A percentile compares a stretch with the other conserved stretches of the same genome.
Conservation (phyloP, 2,329 filamentous ascomycete genomes). For the Clarireedia sp. region DNA sequence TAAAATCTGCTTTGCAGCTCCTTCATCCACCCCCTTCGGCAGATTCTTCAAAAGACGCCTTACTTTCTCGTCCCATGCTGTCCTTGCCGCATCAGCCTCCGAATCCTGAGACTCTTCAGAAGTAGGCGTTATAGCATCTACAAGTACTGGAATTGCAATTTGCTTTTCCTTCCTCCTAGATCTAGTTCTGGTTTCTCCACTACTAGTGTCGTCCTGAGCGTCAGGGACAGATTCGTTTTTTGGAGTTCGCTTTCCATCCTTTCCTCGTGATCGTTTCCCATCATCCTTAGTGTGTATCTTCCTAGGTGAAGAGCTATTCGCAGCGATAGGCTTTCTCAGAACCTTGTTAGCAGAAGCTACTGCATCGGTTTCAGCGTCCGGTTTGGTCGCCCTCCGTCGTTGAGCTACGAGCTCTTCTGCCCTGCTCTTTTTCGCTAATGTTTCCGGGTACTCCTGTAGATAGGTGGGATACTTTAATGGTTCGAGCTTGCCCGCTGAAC, state of each 20-base stretch:
- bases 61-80: conserved; percentile 54
- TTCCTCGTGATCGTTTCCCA: conserved; percentile 17
- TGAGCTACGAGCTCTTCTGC: conserved; percentile 24
- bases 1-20: conserved; percentile 81
- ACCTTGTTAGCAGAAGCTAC: conserved; percentile 12
- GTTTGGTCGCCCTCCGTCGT: conserved; percentile 22
- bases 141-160: conserved; percentile 30
- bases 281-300: conserved; percentile 22
- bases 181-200: conserved; percentile 19
- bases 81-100: conserved; percentile 37
- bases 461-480: conserved; percentile 32
- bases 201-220: conserved; percentile 28
- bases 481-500: conserved; percentile 29
- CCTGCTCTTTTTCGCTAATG: conserved; percentile 21
- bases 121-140: conserved; percentile 35
- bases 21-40: conserved; percentile 72
- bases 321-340: conserved; percentile 29
- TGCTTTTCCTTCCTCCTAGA: conserved; percentile 27
- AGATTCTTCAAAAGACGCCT: conserved; percentile 64
- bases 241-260: conserved; percentile 14
- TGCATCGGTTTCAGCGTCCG: conserved; percentile 8
- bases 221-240: conserved; percentile 27
- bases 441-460: conserved; percentile 31
- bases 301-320: conserved; percentile 29
- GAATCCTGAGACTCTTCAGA: conserved; percentile 38